A percentile compares a stretch with the other conserved stretches of the same genome.
Evolutionary conservation across 2,329 filamentous ascomycete species (phyloP).

Genomic region (Neurospora crassa): DNA sequence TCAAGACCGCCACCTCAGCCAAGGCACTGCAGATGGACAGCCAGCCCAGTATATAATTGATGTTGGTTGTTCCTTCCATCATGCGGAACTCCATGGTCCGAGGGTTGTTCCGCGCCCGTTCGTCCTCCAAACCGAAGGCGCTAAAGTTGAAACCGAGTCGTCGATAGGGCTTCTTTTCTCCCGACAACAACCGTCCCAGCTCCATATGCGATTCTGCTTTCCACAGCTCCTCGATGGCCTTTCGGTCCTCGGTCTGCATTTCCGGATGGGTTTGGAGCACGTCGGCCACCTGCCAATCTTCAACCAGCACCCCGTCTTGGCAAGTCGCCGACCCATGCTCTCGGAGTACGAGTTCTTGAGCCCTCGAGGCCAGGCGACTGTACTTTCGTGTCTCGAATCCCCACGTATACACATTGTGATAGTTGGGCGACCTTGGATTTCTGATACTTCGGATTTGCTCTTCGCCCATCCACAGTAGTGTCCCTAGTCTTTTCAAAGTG

Average conservation of each 20-base stretch:
- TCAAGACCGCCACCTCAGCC: constrained; percentile 17
- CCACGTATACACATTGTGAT: constrained; percentile 28
- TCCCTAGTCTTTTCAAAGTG: constrained; percentile 26
- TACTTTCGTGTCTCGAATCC: constrained; percentile 23
- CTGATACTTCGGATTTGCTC: constrained; percentile 26
- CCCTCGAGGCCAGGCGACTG: constrained; percentile 23
- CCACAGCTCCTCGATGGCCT: constrained; percentile 24
- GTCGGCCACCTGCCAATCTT: not conserved
- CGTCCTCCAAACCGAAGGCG: constrained; percentile 27
- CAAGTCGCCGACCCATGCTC: not conserved
- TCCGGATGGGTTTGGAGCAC: not conserved
- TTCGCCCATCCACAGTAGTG: constrained; percentile 28
- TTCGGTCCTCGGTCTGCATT: constrained; percentile 6
- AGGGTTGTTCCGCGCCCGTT: constrained; percentile 23
- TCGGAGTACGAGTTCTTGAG: not conserved
- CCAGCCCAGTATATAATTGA: constrained; percentile 25
- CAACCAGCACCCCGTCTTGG: not conserved
- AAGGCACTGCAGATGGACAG: constrained; percentile 24
- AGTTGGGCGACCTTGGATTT: constrained; percentile 28
- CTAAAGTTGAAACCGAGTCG: constrained; percentile 33
- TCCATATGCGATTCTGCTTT: constrained; percentile 18
- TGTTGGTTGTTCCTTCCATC: constrained; percentile 26
- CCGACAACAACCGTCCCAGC: constrained; percentile 28
- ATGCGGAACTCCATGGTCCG: constrained; percentile 31
- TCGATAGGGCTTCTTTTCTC: constrained; percentile 22